Base-by-base conservation (phyloP, 2,329 filamentous ascomycete species). In the Leptosphaerulina australis region DNA sequence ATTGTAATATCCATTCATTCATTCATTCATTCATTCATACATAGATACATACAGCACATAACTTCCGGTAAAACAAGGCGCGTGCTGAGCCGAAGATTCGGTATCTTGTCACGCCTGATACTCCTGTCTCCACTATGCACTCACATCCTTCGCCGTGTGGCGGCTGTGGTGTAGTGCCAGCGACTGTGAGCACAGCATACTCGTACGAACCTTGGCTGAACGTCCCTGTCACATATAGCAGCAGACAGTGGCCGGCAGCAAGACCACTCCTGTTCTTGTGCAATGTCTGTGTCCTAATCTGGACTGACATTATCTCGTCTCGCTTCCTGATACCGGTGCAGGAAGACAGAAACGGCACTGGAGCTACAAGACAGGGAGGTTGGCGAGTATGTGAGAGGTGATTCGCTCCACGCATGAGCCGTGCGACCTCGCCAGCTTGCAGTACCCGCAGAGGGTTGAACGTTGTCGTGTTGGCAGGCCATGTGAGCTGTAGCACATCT, bases 381-480 rank as follows among this genome's bases (percentile, higher is more conserved):
- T 44, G 45, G 57, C 21, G 35, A 41, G 28, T 18, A 40, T 18
- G 38, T 55, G 49, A 60, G 29, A 49, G 21, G 33, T 63, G 54
- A 63, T 64, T 58, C 50, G 62, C 46, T 56, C 52, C 55, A 62
- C 56, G 51, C 50, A 50, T 44, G 50, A 46, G 53, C 36, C 31
- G 60, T 63, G 50, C 37, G 31, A 62, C 60, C 43, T 56, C 30
- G 57, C 41, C 41, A 46, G 36, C 48, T 40, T 37, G 48, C 48
- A 44, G 48, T 18, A 24, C 37, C 36, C 48, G 30, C 44, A 26
- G 44, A 41, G 44, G 44, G 37, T 48, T 31, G 30, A 48, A 41
- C 44, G 59, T 58, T 58, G 60, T 59, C 61, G 59, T 59, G 60
- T 52, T 64, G 60, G 62, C 59, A 58, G 53, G 56, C 61, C 62